Evolutionary conservation across 306 rosid genomes (phyloP).

Genomic region (Castanopsis chinensis): DNA sequence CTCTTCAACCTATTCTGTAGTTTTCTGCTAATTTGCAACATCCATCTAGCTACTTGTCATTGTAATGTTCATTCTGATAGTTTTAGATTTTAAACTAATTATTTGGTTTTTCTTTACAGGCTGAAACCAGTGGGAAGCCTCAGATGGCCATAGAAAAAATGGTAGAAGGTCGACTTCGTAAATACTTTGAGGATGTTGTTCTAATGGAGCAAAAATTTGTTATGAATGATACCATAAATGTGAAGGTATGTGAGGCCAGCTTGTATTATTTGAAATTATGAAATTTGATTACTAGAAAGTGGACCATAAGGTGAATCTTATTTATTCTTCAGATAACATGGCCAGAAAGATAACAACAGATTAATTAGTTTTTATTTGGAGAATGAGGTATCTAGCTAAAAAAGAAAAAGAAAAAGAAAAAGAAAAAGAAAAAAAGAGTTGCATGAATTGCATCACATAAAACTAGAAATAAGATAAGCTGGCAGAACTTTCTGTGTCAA

Average conservation of each 20-base stretch:
- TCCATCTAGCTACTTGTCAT: too few species aligned
- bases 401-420: too few species aligned
- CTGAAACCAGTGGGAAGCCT: slow-evolving; percentile 77
- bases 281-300: neutral
- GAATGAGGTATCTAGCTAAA: neutral
- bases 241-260: slow-evolving; percentile 54
- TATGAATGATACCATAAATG: slow-evolving; percentile 57
- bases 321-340: neutral
- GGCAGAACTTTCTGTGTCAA: too few species aligned
- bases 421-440: too few species aligned
- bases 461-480: too few species aligned
- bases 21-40: neutral
- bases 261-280: neutral
- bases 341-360: neutral
- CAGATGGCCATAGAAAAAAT: slow-evolving; percentile 89
- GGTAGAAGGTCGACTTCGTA: slow-evolving; percentile 92
- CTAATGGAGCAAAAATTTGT: slow-evolving; percentile 87
- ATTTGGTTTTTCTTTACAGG: slow-evolving; percentile 50
- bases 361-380: neutral
- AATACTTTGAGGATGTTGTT: slow-evolving; percentile 89
- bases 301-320: neutral
- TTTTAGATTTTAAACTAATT: neutral
- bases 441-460: too few species aligned
- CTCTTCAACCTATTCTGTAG: neutral
- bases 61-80: neutral